Base-by-base conservation (phyloP, 2,329 filamentous ascomycete genomes). In the Monilinia vaccinii-corymbosi region DNA sequence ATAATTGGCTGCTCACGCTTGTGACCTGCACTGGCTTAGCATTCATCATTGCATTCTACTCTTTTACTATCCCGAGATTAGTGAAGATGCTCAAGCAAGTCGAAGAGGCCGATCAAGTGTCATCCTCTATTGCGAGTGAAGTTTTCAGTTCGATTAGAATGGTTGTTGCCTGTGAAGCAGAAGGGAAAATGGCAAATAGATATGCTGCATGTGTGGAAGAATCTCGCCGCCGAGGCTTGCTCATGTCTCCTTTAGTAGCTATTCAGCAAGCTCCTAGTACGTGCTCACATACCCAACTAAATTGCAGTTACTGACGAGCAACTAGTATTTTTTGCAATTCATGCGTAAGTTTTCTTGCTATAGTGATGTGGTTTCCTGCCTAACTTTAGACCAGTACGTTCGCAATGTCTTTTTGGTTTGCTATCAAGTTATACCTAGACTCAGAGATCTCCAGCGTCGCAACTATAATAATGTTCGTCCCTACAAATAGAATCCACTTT, bases 351-450 rank as follows among this genome's bases (percentile, higher is more conserved):
- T 8, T 42, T 3, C 16, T 23, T 13, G 4, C 8, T 2, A 13
- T 47, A 2, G 11, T 38, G 2, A 28, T 42, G 16, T 56, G 21
- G 56, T 11, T 14, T 21, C 21, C 18, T 38, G 14, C 38, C 32
- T 10, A 50, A 31, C 9, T 3, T 34, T 58, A 69, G 84, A 25
- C 70, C 47, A 78, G 73, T 3, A 75, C 78, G 0, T 85, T 85
- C 62, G 79, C 77, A 0, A 74, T 86, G 32, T 75, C 79, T 4
- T 87, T 87, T 62, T 87, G 82, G 82, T 86, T 81, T 63, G 84
- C 84, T 2, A 78, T 79, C 49, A 80, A 78, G 65, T 75, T 79
- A 0, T 78, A 73, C 55, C 63, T 76, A 2, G 75, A 81, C 11
- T 50, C 46, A 4, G 36, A 58, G 18, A 70, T 85, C 45, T 62